A percentile compares a stretch with the other conserved stretches of the same genome.
These are phyloP conservation scores for Truncatella angustata DNA, from an alignment of 2,329 filamentous ascomycete species.

Conservation along the genomic window DNA sequence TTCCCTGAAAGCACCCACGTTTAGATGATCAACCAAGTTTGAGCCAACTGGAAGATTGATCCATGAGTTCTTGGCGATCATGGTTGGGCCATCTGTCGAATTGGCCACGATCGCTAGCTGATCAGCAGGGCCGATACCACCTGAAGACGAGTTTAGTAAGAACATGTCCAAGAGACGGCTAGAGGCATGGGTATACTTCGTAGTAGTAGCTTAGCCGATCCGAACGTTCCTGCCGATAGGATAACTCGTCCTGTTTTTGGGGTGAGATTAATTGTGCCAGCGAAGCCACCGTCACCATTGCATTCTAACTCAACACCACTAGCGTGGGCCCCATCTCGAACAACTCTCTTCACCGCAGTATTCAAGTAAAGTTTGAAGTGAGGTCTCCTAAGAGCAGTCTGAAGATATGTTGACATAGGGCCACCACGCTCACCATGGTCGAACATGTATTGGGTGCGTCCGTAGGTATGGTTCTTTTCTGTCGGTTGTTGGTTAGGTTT, in stretches of 20 bases:
- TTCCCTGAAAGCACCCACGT: constrained; percentile 27
- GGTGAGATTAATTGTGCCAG: constrained; percentile 60
- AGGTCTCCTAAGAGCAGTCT: constrained; percentile 52
- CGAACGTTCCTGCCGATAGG: constrained; percentile 66
- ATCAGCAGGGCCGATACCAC: constrained; percentile 61
- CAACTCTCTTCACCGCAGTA: constrained; percentile 65
- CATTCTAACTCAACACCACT: constrained; percentile 69
- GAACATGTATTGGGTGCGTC: constrained; percentile 67
- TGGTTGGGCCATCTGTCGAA: constrained; percentile 48
- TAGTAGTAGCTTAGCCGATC: constrained; percentile 67
- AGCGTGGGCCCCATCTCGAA: constrained; percentile 59
- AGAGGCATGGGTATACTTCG: constrained; percentile 43
- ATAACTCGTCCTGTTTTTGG: constrained; percentile 62
- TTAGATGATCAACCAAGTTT: constrained; percentile 56
- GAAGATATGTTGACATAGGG: constrained; percentile 70
- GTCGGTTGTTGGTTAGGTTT: constrained; percentile 58
- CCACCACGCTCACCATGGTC: constrained; percentile 64
- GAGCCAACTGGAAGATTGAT: constrained; percentile 58
- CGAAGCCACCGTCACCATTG: constrained; percentile 49
- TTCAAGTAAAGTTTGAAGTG: constrained; percentile 69
- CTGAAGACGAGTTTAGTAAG: constrained; percentile 11
- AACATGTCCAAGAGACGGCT: neutral
- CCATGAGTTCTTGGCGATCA: constrained; percentile 51
- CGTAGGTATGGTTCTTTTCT: constrained; percentile 64
- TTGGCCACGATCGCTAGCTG: constrained; percentile 52